phyloP scores from a whole-genome alignment of 192 early-diverging fungal genomes.

The Backusella sp. region DNA sequence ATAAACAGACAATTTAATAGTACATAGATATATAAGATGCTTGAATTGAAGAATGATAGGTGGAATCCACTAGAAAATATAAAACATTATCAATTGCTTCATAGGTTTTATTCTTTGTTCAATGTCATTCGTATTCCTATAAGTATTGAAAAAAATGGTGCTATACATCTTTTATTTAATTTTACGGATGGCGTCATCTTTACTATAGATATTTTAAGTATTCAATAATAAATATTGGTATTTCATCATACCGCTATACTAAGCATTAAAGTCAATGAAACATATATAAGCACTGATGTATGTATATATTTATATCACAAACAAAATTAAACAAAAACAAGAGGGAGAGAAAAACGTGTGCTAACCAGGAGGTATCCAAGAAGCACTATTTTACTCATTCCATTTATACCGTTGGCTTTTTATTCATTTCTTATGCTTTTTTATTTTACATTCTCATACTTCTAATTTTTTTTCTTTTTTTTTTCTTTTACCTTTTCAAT shows the following conservation, averaged over 20 bases:
- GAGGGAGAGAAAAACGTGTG: not conserved
- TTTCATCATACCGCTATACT: not conserved
- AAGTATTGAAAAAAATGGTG: not conserved
- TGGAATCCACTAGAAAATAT: not conserved
- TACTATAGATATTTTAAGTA: not conserved
- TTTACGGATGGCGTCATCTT: not conserved
- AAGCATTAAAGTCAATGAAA: not conserved
- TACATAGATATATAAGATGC: not conserved
- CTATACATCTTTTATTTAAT: not conserved
- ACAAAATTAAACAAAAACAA: not conserved
- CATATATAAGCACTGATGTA: not conserved
- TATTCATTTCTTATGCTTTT: constrained; percentile 6
- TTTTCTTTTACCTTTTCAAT: not conserved
- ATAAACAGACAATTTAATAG: not conserved
- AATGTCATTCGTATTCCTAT: not conserved
- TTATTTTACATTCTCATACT: not conserved
- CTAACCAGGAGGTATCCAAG: not conserved
- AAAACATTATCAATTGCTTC: not conserved
- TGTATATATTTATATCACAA: not conserved
- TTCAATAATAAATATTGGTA: not conserved
- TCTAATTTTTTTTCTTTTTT: not conserved
- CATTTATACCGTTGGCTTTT: not conserved
- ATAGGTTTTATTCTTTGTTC: not conserved
- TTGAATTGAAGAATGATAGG: not conserved
- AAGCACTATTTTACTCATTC: not conserved